These are phyloP conservation scores for Saraca asoca DNA, from an alignment of 331 rosid genomes.

Conservation along the genomic window DNA sequence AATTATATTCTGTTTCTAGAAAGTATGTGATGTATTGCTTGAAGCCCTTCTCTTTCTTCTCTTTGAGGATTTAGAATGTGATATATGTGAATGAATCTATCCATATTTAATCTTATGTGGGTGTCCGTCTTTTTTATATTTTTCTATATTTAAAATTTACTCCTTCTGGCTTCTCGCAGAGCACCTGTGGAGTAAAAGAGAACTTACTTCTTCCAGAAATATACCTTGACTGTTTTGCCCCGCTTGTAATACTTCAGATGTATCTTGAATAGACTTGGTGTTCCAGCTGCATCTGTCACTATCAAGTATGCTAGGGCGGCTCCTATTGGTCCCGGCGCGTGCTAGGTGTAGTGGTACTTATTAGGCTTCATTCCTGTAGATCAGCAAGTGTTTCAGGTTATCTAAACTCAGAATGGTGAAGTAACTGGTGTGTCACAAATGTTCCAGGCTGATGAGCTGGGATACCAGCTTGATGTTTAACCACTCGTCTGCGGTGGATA, in stretches of 20 bases:
- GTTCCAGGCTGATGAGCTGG: conserved; percentile 12
- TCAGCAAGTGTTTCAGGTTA: neutral
- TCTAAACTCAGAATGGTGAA: conserved; percentile 6
- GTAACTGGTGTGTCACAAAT: conserved; percentile 11
- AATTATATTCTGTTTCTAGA: no score
- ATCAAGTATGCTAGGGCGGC: conserved; percentile 63
- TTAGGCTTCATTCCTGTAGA: neutral
- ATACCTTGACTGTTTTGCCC: conserved; percentile 44
- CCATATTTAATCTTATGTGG: neutral
- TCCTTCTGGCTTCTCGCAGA: conserved; percentile 42
- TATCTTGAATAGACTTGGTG: conserved; percentile 72
- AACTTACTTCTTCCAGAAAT: conserved; percentile 38
- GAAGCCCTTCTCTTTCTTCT: neutral
- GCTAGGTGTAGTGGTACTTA: conserved; percentile 60
- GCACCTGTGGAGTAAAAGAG: conserved; percentile 81
- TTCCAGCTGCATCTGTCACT: conserved; percentile 83
- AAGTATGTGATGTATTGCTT: neutral
- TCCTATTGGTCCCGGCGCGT: conserved; percentile 82
- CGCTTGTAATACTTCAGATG: conserved; percentile 88
- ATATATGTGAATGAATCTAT: conserved; percentile 2
- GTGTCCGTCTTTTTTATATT: neutral
- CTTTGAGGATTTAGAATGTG: neutral
- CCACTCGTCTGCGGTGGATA: neutral
- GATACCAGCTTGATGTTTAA: conserved; percentile 28
- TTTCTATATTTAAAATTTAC: conserved; percentile 31